Evolutionary conservation across 805 yeast genomes (phyloP).

Genomic region (Lipomyces sp.): DNA sequence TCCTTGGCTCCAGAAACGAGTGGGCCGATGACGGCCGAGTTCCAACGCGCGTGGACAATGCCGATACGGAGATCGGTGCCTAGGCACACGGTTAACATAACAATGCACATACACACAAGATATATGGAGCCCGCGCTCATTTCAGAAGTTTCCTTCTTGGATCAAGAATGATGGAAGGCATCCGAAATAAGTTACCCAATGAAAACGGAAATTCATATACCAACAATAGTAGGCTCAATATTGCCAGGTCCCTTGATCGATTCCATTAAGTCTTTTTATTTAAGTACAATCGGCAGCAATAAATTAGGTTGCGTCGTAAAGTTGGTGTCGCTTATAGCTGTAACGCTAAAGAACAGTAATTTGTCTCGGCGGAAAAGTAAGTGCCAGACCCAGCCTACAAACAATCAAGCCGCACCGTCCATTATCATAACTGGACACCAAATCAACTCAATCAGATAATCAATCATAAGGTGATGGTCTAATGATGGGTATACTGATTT

Average conservation of each 20-base stretch:
- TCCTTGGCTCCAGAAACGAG: conserved; percentile 76
- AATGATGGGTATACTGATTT: too few species aligned
- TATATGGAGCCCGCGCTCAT: neutral
- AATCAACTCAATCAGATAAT: too few species aligned
- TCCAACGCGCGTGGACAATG: conserved; percentile 97
- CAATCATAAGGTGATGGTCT: too few species aligned
- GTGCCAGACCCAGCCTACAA: neutral
- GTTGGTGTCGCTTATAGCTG: neutral
- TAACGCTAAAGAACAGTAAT: neutral
- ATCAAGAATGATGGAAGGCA: too few species aligned
- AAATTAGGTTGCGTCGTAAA: neutral
- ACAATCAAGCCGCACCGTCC: neutral
- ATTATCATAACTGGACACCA: too few species aligned
- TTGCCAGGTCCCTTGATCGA: conserved; percentile 25
- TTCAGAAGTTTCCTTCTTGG: neutral
- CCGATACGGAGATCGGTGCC: conserved; percentile 64
- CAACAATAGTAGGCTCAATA: conserved; percentile 17
- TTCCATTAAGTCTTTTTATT: conserved; percentile 7
- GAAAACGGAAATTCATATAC: neutral
- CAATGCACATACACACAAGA: neutral
- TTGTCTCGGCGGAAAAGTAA: neutral
- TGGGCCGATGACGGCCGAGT: conserved; percentile 71
- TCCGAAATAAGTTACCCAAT: neutral
- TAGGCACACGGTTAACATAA: conserved; percentile 2
- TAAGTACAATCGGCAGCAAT: neutral